These are phyloP conservation scores for Neurospora crassa DNA, from an alignment of 2,329 filamentous ascomycete genomes.

Conservation along the genomic window DNA sequence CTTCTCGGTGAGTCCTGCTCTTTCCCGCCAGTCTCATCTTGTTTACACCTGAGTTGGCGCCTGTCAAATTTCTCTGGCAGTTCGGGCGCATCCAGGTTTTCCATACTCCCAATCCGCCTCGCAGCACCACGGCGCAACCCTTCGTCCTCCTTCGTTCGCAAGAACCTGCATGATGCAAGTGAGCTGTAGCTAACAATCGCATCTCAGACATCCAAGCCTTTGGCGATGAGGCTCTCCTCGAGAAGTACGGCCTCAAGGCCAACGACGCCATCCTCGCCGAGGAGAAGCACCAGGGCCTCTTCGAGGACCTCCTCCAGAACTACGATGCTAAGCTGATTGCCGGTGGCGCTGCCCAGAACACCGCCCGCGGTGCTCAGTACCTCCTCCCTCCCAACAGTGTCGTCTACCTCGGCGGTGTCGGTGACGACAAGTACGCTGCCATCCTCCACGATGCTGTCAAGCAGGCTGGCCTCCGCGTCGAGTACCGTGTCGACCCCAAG, in stretches of 20 bases:
- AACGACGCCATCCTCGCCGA: conserved; percentile 98
- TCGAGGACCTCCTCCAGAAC: conserved; percentile 89
- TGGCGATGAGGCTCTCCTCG: conserved; percentile 73
- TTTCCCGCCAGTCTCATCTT: neutral
- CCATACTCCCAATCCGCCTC: conserved; percentile 1
- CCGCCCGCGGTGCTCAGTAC: conserved; percentile 92
- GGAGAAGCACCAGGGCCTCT: conserved; percentile 79
- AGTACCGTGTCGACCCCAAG: conserved; percentile 84
- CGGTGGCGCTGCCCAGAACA: conserved; percentile 95
- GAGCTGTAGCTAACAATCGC: conserved; percentile 5
- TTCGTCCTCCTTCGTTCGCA: neutral
- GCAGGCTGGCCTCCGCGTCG: conserved; percentile 80
- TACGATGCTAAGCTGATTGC: conserved; percentile 90
- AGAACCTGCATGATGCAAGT: conserved; percentile 5
- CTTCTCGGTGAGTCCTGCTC: conserved; percentile 60
- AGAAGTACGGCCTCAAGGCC: conserved; percentile 88
- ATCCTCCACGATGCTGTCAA: conserved; percentile 79
- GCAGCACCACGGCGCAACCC: neutral
- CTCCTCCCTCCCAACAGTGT: conserved; percentile 83
- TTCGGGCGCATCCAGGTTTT: neutral
- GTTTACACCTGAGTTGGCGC: neutral
- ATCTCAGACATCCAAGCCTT: conserved; percentile 74
- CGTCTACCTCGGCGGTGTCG: conserved; percentile 88
- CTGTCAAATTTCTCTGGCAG: neutral
- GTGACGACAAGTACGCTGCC: conserved; percentile 90